phyloP scores from a whole-genome alignment of 2,329 filamentous ascomycete genomes.

The Xylariaceae sp. region DNA sequence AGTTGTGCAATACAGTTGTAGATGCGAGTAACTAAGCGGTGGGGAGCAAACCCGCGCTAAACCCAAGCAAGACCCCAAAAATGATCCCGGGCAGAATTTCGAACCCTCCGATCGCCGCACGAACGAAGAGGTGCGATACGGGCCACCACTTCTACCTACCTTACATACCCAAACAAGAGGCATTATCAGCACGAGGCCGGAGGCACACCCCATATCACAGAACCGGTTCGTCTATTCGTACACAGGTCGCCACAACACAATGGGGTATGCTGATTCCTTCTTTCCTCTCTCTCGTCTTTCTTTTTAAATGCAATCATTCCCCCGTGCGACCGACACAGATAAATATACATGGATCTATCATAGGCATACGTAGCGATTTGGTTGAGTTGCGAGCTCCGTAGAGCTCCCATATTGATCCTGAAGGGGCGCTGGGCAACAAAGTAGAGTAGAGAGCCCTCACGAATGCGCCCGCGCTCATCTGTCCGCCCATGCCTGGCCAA shows the following conservation, averaged over 20 bases:
- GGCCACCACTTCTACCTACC: too few relatives aligned
- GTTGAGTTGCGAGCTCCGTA: conserved; percentile 32
- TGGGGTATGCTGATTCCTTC: conserved; percentile 11
- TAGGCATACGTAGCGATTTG: conserved; percentile 20
- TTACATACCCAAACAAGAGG: too few relatives aligned
- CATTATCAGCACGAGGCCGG: neutral
- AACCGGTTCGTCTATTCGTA: conserved; percentile 10
- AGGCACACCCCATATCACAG: neutral
- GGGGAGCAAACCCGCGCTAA: conserved; percentile 2
- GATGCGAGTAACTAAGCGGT: too few relatives aligned
- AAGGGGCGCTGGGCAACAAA: conserved; percentile 12
- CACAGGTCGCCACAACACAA: conserved; percentile 6
- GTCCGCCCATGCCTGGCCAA: neutral
- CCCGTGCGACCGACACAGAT: neutral
- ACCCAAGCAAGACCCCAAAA: conserved; percentile 4
- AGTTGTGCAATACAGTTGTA: too few relatives aligned
- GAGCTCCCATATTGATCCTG: conserved; percentile 13
- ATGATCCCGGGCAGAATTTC: conserved; percentile 19
- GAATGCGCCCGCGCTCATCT: neutral
- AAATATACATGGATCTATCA: conserved; percentile 14
- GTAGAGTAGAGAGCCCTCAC: conserved; percentile 1
- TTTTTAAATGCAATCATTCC: neutral
- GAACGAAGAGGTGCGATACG: too few relatives aligned
- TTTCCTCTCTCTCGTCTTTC: conserved; percentile 5
- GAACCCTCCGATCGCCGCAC: neutral